These are phyloP conservation scores for Diplogelasinospora grovesii DNA, from an alignment of 495 filamentous ascomycete genomes.

Conservation along the genomic window DNA sequence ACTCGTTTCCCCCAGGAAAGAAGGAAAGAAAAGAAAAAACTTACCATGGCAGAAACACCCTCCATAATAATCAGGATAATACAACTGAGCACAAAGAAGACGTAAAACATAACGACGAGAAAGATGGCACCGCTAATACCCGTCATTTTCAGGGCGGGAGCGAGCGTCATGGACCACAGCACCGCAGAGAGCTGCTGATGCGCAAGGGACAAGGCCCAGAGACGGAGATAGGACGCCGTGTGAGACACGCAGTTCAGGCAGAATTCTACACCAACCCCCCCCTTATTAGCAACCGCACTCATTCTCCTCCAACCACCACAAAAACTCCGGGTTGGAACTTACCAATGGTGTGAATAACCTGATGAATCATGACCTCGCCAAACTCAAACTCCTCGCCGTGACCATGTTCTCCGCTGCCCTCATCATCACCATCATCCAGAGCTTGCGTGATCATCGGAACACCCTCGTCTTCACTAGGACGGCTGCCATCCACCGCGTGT, in stretches of 20 bases:
- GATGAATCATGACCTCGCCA: slow-evolving; percentile 93
- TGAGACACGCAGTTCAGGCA: slow-evolving; percentile 98
- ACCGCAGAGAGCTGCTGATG: slow-evolving; percentile 97
- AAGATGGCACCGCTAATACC: slow-evolving; percentile 68
- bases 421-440: slow-evolving; percentile 56
- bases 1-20: background rate
- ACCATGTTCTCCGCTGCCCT: no score
- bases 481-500: slow-evolving; percentile 47
- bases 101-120: slow-evolving; percentile 69
- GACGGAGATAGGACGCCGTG: slow-evolving; percentile 95
- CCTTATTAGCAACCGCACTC: slow-evolving; percentile 5
- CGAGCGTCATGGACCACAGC: slow-evolving; percentile 93
- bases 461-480: slow-evolving; percentile 75
- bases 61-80: slow-evolving; percentile 60
- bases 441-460: slow-evolving; percentile 86
- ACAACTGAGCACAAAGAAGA: slow-evolving; percentile 83
- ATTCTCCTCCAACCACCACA: slow-evolving; percentile 6
- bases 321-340: slow-evolving; percentile 24
- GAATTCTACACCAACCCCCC: slow-evolving; percentile 63
- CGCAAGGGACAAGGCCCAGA: slow-evolving; percentile 95
- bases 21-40: slow-evolving; percentile 12
- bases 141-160: slow-evolving; percentile 57
- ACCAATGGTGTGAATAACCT: slow-evolving; percentile 98
- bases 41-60: slow-evolving; percentile 45
- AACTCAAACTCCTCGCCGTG: slow-evolving; percentile 99